phyloP scores from a whole-genome alignment of 371 early-diverging fungal genomes.

The Apophysomyces variabilis region DNA sequence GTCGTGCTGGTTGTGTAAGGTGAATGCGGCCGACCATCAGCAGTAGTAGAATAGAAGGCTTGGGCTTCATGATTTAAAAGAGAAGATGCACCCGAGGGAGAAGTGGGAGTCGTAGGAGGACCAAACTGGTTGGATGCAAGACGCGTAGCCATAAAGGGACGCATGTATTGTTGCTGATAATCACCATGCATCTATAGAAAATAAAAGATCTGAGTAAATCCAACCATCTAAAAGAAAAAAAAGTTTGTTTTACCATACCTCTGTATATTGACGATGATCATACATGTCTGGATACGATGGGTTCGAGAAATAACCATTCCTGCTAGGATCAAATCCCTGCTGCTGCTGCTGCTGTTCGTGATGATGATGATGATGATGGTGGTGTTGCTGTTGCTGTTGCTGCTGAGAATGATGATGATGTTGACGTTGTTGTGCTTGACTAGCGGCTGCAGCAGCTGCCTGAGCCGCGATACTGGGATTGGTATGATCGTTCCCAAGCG shows the following conservation, averaged over 20 bases:
- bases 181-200: constrained; percentile 8
- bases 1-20: background rate
- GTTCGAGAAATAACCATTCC: constrained; percentile 2
- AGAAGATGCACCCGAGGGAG: background rate
- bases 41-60: background rate
- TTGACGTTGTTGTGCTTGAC: background rate
- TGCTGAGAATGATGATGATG: constrained; percentile 15
- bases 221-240: background rate
- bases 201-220: too few relatives aligned
- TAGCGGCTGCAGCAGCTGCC: background rate
- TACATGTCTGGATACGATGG: background rate
- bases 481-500: background rate
- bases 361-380: constrained; percentile 2
- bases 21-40: background rate
- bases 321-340: constrained; percentile 4
- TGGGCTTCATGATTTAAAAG: constrained; percentile 2
- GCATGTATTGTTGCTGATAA: constrained; percentile 5
- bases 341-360: constrained; percentile 3
- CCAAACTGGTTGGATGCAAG: background rate
- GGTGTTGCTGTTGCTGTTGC: constrained; percentile 9
- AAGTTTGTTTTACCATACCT: background rate
- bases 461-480: background rate
- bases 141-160: constrained; percentile 2
- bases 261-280: constrained; percentile 5
- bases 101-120: background rate